Percentiles rank a stretch among this genome's conserved stretches.
phyloP scores from a whole-genome alignment of 352 stramenopile genomes.

The Globisporangium camurandrum region DNA sequence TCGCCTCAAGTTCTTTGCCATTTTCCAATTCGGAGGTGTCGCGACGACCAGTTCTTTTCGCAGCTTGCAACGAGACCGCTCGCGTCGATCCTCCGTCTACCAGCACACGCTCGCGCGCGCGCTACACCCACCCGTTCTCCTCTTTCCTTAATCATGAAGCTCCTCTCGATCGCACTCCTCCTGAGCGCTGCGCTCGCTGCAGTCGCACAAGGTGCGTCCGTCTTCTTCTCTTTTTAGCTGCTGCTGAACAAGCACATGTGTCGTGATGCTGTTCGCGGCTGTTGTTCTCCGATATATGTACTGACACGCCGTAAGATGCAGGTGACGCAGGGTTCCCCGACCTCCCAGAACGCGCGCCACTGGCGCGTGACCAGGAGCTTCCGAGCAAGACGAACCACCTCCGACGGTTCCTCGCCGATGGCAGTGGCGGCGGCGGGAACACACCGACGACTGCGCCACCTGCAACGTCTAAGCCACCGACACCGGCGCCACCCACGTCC shows the following conservation, averaged over 20 bases:
- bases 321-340: constrained; percentile 17
- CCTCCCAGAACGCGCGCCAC: background rate
- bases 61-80: background rate
- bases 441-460: constrained; percentile 11
- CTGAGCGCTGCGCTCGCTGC: constrained; percentile 16
- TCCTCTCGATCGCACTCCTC: constrained; percentile 19
- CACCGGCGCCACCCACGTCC: constrained; percentile 13
- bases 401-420: constrained; percentile 7
- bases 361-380: constrained; percentile 10
- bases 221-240: background rate
- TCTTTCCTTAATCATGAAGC: constrained; percentile 23
- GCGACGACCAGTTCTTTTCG: constrained; percentile 4
- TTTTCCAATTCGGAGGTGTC: constrained; percentile 2
- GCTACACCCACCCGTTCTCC: background rate
- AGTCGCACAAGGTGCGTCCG: constrained; percentile 9
- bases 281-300: background rate
- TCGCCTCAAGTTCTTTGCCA: background rate
- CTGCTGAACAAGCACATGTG: no score
- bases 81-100: background rate
- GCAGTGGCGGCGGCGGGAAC: constrained; percentile 5
- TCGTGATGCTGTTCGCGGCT: no score
- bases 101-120: constrained; percentile 1
- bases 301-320: constrained; percentile 3
- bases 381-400: constrained; percentile 11
- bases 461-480: background rate